phyloP scores from a whole-genome alignment of 2,329 filamentous ascomycete species.

The Colletotrichum brevisporum region DNA sequence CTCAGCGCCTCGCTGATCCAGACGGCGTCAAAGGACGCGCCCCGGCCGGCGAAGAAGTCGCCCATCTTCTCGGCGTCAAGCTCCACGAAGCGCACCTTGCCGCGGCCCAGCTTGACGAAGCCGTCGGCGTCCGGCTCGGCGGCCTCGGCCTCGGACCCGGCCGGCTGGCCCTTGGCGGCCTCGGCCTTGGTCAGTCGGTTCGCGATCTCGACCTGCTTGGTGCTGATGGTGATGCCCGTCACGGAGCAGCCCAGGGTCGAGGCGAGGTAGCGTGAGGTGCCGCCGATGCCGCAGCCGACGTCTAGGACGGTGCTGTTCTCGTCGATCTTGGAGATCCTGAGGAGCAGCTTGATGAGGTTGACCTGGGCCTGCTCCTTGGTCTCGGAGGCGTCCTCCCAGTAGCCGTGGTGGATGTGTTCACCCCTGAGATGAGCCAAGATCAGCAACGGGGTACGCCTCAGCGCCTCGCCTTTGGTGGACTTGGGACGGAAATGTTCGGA shows the following conservation, averaged over 20 bases:
- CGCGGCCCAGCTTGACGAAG: slow-evolving; percentile 57
- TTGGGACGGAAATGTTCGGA: neutral
- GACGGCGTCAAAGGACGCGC: slow-evolving; percentile 65
- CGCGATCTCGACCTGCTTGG: slow-evolving; percentile 71
- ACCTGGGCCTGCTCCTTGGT: slow-evolving; percentile 71
- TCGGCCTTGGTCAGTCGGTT: slow-evolving; percentile 61
- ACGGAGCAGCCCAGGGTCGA: slow-evolving; percentile 65
- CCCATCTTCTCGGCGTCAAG: slow-evolving; percentile 74
- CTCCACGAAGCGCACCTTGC: slow-evolving; percentile 68
- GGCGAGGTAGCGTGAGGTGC: slow-evolving; percentile 70
- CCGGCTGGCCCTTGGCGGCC: slow-evolving; percentile 37
- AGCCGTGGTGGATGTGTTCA: slow-evolving; percentile 75
- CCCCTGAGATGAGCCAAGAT: slow-evolving; percentile 58
- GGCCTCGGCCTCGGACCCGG: slow-evolving; percentile 10
- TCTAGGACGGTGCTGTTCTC: slow-evolving; percentile 61
- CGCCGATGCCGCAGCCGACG: slow-evolving; percentile 73
- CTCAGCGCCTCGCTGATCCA: slow-evolving; percentile 75
- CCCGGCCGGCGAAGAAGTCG: slow-evolving; percentile 59
- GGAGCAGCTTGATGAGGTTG: slow-evolving; percentile 69
- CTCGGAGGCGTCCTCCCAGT: slow-evolving; percentile 66
- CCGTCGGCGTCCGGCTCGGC: slow-evolving; percentile 47
- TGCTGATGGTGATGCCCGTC: slow-evolving; percentile 73
- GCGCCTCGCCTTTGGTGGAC: neutral
- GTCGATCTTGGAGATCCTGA: slow-evolving; percentile 55
- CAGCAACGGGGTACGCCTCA: neutral